Evolutionary conservation across 345 rosid species (phyloP).

Genomic region (Excoecaria cochinchinensis): DNA sequence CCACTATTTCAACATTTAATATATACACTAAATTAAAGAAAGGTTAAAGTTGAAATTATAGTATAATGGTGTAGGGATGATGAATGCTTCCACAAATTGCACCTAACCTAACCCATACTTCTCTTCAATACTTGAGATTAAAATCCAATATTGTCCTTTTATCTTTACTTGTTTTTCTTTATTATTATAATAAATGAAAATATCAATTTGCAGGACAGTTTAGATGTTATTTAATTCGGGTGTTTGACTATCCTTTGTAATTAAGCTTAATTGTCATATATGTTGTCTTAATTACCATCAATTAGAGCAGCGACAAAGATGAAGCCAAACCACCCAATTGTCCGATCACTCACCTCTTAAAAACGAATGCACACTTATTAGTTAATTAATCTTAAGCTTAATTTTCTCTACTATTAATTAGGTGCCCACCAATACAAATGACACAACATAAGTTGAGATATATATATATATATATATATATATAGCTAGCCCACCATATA

Average conservation of each 20-base stretch:
- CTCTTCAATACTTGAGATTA: not conserved
- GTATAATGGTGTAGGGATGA: too few relatives aligned
- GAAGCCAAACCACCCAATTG: slow-evolving; percentile 21
- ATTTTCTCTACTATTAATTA: not conserved
- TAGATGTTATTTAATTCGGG: not conserved
- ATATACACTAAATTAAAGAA: too few relatives aligned
- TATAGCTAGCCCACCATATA: not conserved
- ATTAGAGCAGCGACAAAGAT: slow-evolving; percentile 17
- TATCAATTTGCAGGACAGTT: not conserved
- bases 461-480: too few relatives aligned
- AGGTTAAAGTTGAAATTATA: too few relatives aligned
- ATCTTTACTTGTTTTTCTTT: not conserved
- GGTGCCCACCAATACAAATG: not conserved
- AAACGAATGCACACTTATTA: too few relatives aligned
- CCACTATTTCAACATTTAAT: too few relatives aligned
- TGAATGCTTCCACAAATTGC: not conserved
- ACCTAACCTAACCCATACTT: not conserved
- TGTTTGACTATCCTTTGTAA: slow-evolving; percentile 14
- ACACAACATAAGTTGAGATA: slow-evolving; percentile 7
- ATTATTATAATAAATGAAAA: not conserved
- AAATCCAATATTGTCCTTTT: slow-evolving; percentile 2
- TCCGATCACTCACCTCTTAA: not conserved
- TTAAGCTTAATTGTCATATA: not conserved
- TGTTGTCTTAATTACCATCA: slow-evolving; percentile 1
- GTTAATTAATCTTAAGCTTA: not conserved